These are phyloP conservation scores for Clitopilus hobsonii DNA, from an alignment of 768 basidiomycete species.

Conservation along the genomic window DNA sequence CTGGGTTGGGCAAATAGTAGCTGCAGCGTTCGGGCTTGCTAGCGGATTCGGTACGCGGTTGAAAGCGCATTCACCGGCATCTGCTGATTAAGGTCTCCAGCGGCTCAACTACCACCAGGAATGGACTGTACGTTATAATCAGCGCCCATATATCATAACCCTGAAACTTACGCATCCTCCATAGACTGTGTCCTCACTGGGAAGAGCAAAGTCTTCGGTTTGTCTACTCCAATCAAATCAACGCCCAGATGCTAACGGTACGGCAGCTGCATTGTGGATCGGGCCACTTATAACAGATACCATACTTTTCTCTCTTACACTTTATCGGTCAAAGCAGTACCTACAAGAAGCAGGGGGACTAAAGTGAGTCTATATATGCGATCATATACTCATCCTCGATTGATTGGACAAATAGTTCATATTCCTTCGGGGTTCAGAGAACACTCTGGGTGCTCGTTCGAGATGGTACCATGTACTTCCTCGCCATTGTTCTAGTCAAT, in stretches of 20 bases:
- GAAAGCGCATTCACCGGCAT: too few species aligned
- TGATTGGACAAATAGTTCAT: background rate
- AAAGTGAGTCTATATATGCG: background rate
- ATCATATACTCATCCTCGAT: background rate
- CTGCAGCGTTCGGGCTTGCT: constrained; percentile 17
- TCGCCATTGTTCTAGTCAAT: background rate
- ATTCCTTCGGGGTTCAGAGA: background rate
- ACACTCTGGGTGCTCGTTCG: background rate
- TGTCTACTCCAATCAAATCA: constrained; percentile 1
- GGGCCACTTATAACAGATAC: constrained; percentile 18
- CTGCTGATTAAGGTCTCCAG: too few species aligned
- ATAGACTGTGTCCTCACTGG: constrained; percentile 23
- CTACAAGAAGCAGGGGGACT: background rate
- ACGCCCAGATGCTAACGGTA: background rate
- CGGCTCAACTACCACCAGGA: constrained; percentile 18
- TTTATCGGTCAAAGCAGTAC: background rate
- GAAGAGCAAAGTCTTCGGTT: constrained; percentile 16
- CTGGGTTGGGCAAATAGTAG: constrained; percentile 18
- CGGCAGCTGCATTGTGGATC: constrained; percentile 21
- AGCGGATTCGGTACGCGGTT: constrained; percentile 19
- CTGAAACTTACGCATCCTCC: background rate
- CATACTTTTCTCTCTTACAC: constrained; percentile 12
- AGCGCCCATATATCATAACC: background rate
- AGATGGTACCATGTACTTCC: background rate
- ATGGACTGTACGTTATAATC: constrained; percentile 15